Evolutionary conservation across 2,329 filamentous ascomycete species (phyloP), one percentile per base, ranked within the genome.

Genomic region (Leptographium radiaticola): DNA sequence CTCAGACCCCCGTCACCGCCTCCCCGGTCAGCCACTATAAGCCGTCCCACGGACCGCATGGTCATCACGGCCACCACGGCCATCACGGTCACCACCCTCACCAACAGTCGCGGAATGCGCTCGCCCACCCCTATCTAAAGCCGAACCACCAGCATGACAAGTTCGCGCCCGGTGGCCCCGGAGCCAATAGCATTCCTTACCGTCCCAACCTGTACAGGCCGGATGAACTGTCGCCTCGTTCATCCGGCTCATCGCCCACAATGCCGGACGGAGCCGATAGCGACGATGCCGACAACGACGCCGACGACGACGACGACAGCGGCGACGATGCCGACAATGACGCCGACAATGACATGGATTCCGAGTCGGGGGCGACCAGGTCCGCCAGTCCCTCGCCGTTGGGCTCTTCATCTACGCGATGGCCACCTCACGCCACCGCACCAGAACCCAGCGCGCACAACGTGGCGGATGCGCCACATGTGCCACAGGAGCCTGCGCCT

Each of bases 1-100:
- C 71, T 42, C 65, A 70, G 56, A 71, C 70, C 8, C 70, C 71
- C 20, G 68, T 65, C 53, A 65, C 66, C 38, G 56, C 66, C 47
- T 63, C 64, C 11, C 67, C 66, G 51, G 60, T 60, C 52, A 60
- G 63, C 55, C 58, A 62, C 46, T 64, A 62, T 49, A 63, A 63
- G 56, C 60, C 57, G 57, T 61, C 60, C 49, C 44, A 42, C 20
- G 49, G 48, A 16, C 53, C 20, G 16, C 34, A 47, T 42, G 30
- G 50, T 49, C 18, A 51, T 13, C 53, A 52, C 52, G 39, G 43
- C 49, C 49, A 46, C 43, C 34, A 47, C 43, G 30, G 50, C 49
- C 18, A 51, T 13, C 53, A 52, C 52, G 39, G 43, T 38, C 49
- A 43, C 49, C 36, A 39, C 34, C 52, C 50, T 10, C 49, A 51